Percentiles rank a stretch among this genome's conserved stretches.
phyloP scores from a whole-genome alignment of 164 flowering plant genomes.

The Macadamia integrifolia region DNA sequence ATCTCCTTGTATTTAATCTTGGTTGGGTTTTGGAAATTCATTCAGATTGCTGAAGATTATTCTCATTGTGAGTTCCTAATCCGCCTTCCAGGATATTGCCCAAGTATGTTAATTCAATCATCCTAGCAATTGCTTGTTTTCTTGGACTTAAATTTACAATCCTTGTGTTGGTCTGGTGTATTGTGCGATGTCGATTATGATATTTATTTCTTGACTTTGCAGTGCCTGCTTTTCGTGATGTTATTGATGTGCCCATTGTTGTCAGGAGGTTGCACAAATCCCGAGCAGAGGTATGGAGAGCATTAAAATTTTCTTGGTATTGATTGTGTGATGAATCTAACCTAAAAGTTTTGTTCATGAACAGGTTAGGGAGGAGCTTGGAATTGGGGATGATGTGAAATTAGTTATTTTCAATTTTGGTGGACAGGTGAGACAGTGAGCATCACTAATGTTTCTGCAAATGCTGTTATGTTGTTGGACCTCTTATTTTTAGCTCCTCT shows the following conservation, averaged over 20 bases:
- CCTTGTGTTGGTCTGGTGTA: not conserved
- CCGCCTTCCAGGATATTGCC: slow-evolving; percentile 98
- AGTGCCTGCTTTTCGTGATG: slow-evolving; percentile 99
- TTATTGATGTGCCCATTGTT: slow-evolving; percentile 89
- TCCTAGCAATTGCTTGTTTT: not conserved
- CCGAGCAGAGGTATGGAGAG: slow-evolving; percentile 60
- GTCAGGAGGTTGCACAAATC: slow-evolving; percentile 87
- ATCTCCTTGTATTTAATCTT: too few relatives aligned
- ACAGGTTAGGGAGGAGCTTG: slow-evolving; percentile 84
- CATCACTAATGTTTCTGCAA: too few relatives aligned
- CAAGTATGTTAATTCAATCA: slow-evolving; percentile 52
- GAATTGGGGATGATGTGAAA: slow-evolving; percentile 73
- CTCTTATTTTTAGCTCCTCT: too few relatives aligned
- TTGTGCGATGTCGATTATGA: slow-evolving; percentile 2
- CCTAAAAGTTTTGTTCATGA: not conserved
- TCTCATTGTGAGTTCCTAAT: slow-evolving; percentile 89
- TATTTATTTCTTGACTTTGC: slow-evolving; percentile 17
- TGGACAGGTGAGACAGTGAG: slow-evolving; percentile 59
- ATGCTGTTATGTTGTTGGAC: too few relatives aligned
- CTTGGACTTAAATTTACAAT: slow-evolving; percentile 5
- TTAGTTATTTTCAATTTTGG: slow-evolving; percentile 90
- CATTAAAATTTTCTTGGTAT: not conserved
- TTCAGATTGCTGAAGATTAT: slow-evolving; percentile 97
- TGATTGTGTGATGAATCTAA: not conserved
- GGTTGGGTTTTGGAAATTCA: not conserved